Conservation (phyloP, 108 stramenopile genomes). For the Thalassiosira profunda region DNA sequence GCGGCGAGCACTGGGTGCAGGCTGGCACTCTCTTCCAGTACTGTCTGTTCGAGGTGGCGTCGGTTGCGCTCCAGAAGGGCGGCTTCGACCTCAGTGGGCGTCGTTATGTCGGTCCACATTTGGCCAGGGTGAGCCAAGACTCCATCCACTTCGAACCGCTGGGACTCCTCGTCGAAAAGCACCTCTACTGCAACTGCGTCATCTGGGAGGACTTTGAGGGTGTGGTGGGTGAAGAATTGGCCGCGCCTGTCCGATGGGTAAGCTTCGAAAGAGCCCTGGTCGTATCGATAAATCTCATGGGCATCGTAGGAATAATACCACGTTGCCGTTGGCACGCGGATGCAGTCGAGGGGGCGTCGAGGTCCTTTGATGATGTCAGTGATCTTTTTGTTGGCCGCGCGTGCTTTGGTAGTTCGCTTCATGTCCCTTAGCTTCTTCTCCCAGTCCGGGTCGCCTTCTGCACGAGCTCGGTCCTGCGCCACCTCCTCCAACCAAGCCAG, state of each 20-base stretch:
- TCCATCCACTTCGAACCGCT: neutral
- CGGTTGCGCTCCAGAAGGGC: neutral
- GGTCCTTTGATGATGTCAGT: neutral
- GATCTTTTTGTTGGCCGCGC: neutral
- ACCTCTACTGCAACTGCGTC: neutral
- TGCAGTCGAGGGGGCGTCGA: neutral
- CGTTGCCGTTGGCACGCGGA: neutral
- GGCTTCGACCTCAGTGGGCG: neutral
- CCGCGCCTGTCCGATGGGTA: neutral
- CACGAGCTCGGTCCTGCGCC: neutral
- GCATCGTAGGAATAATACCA: constrained; percentile 5
- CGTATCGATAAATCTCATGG: constrained; percentile 5
- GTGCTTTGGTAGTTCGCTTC: neutral
- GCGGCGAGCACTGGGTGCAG: neutral
- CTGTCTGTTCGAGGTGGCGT: constrained; percentile 9
- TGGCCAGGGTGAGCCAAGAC: neutral
- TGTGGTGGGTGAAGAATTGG: neutral
- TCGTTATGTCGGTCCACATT: neutral
- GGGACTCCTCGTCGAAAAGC: neutral
- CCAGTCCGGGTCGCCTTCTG: neutral
- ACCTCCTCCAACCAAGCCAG: neutral
- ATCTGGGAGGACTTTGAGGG: neutral
- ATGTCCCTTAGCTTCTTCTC: neutral
- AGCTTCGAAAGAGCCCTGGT: constrained; percentile 3
- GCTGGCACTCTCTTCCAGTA: neutral